Evolutionary conservation across 495 filamentous ascomycete species (phyloP).

Genomic region (Penicillium flavigenum): DNA sequence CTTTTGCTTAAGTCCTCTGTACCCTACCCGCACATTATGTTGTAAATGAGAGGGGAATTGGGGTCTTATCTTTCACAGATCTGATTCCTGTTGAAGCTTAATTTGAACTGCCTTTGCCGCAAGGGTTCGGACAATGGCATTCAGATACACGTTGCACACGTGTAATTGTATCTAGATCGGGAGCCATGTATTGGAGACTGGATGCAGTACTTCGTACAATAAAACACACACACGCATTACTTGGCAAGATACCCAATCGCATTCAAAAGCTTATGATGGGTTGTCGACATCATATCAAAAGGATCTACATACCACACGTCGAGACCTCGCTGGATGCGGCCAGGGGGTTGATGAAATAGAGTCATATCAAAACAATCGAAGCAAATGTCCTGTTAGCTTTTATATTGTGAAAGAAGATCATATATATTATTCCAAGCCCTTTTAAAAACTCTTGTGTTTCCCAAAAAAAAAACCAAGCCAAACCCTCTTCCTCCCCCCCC

Average conservation of each 20-base stretch:
- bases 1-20: neutral
- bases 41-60: neutral
- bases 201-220: neutral
- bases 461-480: conserved; percentile 5
- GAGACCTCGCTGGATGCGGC: conserved; percentile 1
- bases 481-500: conserved; percentile 13
- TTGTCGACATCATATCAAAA: conserved; percentile 4
- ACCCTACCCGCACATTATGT: neutral
- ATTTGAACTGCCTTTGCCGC: neutral
- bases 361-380: conserved; percentile 3
- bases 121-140: neutral
- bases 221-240: conserved; percentile 1
- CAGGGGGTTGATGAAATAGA: neutral
- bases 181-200: neutral
- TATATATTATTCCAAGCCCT: neutral
- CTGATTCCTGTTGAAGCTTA: neutral
- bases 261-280: conserved; percentile 6
- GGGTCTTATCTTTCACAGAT: neutral
- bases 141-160: neutral
- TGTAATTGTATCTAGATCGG: neutral
- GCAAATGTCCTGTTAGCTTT: neutral
- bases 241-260: neutral
- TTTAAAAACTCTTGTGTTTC: neutral
- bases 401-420: neutral
- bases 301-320: conserved; percentile 6